Evolutionary conservation across 345 rosid species (phyloP), one percentile per base, ranked within the genome.

Genomic region (Gossypium thurberi): DNA sequence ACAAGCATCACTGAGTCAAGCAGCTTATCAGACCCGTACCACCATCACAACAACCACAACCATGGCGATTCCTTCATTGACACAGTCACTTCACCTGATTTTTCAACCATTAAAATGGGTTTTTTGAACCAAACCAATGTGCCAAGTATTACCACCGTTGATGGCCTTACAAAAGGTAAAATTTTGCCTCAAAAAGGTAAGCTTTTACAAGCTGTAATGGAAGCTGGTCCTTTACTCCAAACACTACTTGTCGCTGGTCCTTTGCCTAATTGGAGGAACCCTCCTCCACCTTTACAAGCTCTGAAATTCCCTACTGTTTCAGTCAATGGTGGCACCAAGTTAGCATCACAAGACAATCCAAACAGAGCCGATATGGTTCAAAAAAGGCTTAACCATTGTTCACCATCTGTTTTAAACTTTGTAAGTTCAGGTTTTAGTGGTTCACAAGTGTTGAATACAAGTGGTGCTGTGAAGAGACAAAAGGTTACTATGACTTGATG

Each of bases 201-300:
- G 77, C 86, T 96, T 33, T 68, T 96, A 76, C 84, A 90, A 25
- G 75, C 92, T 7, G 87, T 96, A 26, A 83, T 83, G 82, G 92
- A 85, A 28, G 83, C 93, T 0, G 97, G 95, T 0, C 99, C 98
- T 63, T 89, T 96, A 50, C 92, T 96, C 33, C 86, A 87, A 46
- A 85, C 91, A 1, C 87, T 93, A 46, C 85, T 91, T 3, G 89
- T 93, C 15, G 87, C 99, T 0, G 99, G 97, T 23, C 95, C 92
- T 0, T 88, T 96, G 55, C 99, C 99, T 8, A 77, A 75, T 75
- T 96, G 99, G 98, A 82, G 94, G 70, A 93, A 96, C 56, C 99
- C 98, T 14, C 99, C 99, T n/a, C 91, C 96, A 46, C 91, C 96
- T 37, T 18, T 85, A 71, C 89, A 89, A 23, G 43, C 85, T 1